Evolutionary conservation across 495 filamentous ascomycete species (phyloP), one percentile per base, ranked within the genome.

Genomic region (Trichoderma asperelloides): DNA sequence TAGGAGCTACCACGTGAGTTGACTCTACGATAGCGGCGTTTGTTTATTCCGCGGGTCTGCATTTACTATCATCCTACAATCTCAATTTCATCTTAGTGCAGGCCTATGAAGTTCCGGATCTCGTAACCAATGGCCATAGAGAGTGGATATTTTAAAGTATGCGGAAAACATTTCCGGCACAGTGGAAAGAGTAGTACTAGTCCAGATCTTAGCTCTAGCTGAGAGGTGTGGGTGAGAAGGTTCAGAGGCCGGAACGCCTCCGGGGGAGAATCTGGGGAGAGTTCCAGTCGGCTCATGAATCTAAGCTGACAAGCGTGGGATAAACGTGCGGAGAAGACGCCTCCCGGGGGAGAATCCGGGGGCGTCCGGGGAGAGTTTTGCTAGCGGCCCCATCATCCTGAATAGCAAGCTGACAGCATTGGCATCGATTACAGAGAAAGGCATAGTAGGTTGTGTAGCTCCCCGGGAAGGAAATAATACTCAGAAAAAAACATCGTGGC

Each of bases 221-320:
- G 9, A 27, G 8, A 60, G 2, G 27, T 33, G 25, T 60, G 55
- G 55, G 49, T 60, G 13, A 4, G 5, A 33, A 18, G 13, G 55
- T 9, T 6, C 1, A 33, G 25, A 60, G 47, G 6, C n/a, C 47
- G n/a, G 27, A 13, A 60, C 55, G 23, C 55, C 55, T 60, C 23
- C 55, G 55, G 55, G 55, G 23, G 27, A 60, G 55, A 60, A 60
- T 60, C 25, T 25, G 47, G 47, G 47, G 47, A 45, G 41, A 51
- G 47, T 51, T 25, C 3, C n/a, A 51, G 47, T 51, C 21, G 43
- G 43, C 5, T 5, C 12, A 16, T 16, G n/a, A n/a, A n/a, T 15
- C n/a, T 5, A 47, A 47, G 47, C 47, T 51, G 47, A 51, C n/a
- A 15, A 30, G 27, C 27, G 12, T 60, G 55, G 55, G 55, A 25